Base-by-base conservation (phyloP, 2,329 filamentous ascomycete species). In the Colletotrichum trifolii region DNA sequence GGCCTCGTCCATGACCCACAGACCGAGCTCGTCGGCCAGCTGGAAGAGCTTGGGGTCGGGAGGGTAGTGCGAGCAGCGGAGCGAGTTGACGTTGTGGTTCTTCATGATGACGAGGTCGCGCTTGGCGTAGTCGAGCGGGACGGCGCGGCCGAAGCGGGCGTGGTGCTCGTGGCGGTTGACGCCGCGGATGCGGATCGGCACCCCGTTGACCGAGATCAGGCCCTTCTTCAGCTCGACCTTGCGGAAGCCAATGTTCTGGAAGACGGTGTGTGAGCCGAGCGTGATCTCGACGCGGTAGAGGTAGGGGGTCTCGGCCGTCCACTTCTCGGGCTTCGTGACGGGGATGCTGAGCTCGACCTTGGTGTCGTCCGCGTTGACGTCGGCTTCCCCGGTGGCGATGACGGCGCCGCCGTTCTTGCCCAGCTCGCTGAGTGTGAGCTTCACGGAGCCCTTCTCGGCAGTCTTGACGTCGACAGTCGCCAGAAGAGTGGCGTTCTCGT, bases 131-230 rank as follows among this genome's bases (percentile, higher is more conserved):
- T 89, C 85, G 7, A 85, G 74, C 0, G 89, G 88, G 0, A 91
- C 87, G 1, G 88, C 83, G 0, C 89, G 86, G 3, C 89, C 89
- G 35, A 83, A 83, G 33, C 78, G 76, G 0, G 88, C 88, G 70
- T 92, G 89, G 70, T 93, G 89, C 62, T 93, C 90, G 70, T 92
- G 90, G 13, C 89, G 80, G 73, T 92, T 92, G 13, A 87, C 86
- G 13, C 89, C 90, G 35, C 86, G 83, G 67, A 92, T 81, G 2
- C 86, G 81, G 54, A 92, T 82, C 1, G 84, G 78, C 35, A 81
- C 79, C 5, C 89, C 89, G 62, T 91, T 92, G 68, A 91, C 87
- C 33, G 80, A 80, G 69, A 90, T 79, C 47, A 89, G 74, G 1
- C 87, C 86, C 52, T 87, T 79, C 59, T 84, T 86, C 54, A 90